Percentiles rank a stretch among this genome's conserved stretches.
Conservation (phyloP, 202 grass and related monocot species). For the Digitaria exilis region DNA sequence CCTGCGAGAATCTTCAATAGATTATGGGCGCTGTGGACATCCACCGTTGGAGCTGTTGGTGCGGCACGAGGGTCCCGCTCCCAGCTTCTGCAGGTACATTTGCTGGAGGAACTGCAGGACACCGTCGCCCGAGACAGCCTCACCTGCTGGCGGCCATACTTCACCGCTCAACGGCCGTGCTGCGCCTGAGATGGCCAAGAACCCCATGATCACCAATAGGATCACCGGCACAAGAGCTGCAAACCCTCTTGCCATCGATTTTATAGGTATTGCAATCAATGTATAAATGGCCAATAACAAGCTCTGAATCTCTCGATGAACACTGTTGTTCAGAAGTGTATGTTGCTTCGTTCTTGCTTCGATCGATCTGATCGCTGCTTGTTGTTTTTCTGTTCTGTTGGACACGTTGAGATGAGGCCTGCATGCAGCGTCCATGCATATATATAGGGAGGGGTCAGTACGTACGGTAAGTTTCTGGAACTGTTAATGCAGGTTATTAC, state of each 20-base stretch:
- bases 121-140: background rate
- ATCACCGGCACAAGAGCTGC: background rate
- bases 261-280: background rate
- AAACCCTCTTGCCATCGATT: background rate
- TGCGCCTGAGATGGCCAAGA: background rate
- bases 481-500: background rate
- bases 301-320: background rate
- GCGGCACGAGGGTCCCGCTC: slow-evolving; percentile 44
- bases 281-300: background rate
- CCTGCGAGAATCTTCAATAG: background rate
- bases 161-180: background rate
- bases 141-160: background rate
- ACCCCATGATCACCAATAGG: slow-evolving; percentile 6
- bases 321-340: background rate
- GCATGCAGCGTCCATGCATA: slow-evolving; percentile 9
- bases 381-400: background rate
- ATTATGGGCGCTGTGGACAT: slow-evolving; percentile 32
- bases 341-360: background rate
- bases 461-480: background rate
- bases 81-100: slow-evolving; percentile 47
- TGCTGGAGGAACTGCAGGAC: slow-evolving; percentile 28
- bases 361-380: background rate
- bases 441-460: background rate
- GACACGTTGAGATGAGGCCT: background rate
- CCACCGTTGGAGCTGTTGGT: slow-evolving; percentile 53